Evolutionary conservation across 2,329 filamentous ascomycete species (phyloP).

Genomic region (Venturia effusa): DNA sequence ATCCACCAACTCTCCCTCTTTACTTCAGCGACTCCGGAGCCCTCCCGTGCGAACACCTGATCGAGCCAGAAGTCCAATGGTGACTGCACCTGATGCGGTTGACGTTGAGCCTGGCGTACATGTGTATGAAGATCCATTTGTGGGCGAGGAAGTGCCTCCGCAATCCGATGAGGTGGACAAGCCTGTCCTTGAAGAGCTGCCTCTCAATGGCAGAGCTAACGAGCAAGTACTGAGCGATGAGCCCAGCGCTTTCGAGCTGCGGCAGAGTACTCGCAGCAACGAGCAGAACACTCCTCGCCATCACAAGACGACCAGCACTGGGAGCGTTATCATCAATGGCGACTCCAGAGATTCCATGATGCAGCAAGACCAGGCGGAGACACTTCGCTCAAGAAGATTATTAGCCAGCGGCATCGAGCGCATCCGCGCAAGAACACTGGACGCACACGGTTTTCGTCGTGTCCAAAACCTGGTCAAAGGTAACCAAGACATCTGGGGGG

Average conservation of each 20-base stretch:
- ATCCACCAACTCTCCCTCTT: slow-evolving; percentile 7
- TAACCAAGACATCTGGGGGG: slow-evolving; percentile 47
- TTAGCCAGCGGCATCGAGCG: slow-evolving; percentile 66
- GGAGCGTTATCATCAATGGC: slow-evolving; percentile 23
- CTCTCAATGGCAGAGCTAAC: slow-evolving; percentile 35
- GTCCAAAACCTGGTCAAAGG: slow-evolving; percentile 62
- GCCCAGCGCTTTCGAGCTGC: neutral
- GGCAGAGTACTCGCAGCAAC: slow-evolving; percentile 11
- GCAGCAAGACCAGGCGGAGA: slow-evolving; percentile 30
- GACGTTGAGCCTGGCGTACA: slow-evolving; percentile 27
- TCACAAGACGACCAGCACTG: slow-evolving; percentile 27
- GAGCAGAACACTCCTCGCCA: slow-evolving; percentile 21
- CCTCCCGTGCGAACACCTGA: slow-evolving; percentile 23
- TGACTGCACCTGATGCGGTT: neutral
- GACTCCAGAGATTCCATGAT: neutral
- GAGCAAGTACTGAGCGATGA: slow-evolving; percentile 7
- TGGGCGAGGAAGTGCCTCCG: slow-evolving; percentile 25
- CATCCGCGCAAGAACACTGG: slow-evolving; percentile 60
- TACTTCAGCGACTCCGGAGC: slow-evolving; percentile 17
- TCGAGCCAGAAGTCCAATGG: slow-evolving; percentile 20
- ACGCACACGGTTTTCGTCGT: slow-evolving; percentile 71
- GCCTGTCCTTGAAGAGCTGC: slow-evolving; percentile 39
- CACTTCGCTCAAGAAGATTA: slow-evolving; percentile 41
- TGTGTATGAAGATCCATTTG: slow-evolving; percentile 44
- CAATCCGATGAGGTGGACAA: slow-evolving; percentile 24